Evolutionary conservation across 805 yeast species (phyloP).

Genomic region (Ogataea salicorniae): DNA sequence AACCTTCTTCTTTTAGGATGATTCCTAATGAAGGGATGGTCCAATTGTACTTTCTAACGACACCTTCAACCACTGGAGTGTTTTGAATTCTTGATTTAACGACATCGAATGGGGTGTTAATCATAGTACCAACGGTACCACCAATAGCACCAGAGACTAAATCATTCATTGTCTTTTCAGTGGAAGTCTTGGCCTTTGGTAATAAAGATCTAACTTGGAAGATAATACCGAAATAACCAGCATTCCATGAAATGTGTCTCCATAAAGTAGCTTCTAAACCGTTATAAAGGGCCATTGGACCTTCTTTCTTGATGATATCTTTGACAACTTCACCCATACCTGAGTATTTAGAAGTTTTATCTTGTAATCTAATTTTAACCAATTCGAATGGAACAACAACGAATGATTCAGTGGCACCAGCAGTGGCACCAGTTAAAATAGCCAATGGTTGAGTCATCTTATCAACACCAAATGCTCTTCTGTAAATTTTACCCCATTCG

Average conservation of each 20-base stretch:
- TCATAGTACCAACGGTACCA: constrained; percentile 92
- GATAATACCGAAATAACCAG: constrained; percentile 95
- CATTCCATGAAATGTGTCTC: constrained; percentile 97
- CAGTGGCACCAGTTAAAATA: constrained; percentile 92
- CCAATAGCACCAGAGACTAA: constrained; percentile 91
- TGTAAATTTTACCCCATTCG: constrained; percentile 87
- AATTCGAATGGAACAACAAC: constrained; percentile 98
- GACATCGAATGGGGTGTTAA: constrained; percentile 96
- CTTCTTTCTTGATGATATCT: constrained; percentile 68
- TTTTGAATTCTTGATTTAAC: constrained; percentile 95
- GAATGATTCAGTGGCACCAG: constrained; percentile 95
- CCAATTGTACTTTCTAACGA: constrained; percentile 87
- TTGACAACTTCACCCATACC: constrained; percentile 81
- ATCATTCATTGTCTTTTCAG: constrained; percentile 80
- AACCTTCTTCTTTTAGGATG: constrained; percentile 87
- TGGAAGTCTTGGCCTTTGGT: constrained; percentile 68
- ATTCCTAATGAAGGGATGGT: constrained; percentile 71
- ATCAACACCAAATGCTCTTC: constrained; percentile 59
- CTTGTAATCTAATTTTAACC: constrained; percentile 92
- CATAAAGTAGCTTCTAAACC: constrained; percentile 96
- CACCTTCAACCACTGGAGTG: constrained; percentile 61
- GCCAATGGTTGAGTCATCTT: constrained; percentile 79
- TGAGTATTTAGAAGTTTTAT: constrained; percentile 71
- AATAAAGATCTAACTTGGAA: constrained; percentile 76
- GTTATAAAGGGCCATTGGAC: constrained; percentile 77